These are phyloP conservation scores for Tuber borchii DNA, from an alignment of 495 filamentous ascomycete genomes.

Conservation along the genomic window DNA sequence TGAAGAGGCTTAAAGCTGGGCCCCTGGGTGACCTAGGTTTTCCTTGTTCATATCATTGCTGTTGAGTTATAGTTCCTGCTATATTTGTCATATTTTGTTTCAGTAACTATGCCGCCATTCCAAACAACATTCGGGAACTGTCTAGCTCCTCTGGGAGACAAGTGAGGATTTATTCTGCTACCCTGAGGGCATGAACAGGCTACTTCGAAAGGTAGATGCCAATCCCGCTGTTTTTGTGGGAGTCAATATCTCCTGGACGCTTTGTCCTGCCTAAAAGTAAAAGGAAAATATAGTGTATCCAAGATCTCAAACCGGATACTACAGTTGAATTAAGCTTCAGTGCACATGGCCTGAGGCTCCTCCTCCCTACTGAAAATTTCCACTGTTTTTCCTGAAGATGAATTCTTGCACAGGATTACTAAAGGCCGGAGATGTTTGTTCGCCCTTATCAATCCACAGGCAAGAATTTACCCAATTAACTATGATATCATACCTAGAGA, in stretches of 20 bases:
- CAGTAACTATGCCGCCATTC: not conserved
- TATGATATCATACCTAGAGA: not conserved
- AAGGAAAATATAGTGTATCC: not conserved
- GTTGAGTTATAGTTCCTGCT: not conserved
- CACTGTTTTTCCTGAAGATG: not conserved
- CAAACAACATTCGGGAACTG: not conserved
- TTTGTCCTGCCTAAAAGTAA: not conserved
- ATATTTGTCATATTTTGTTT: not conserved
- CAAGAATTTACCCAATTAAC: not conserved
- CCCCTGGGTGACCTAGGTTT: not conserved
- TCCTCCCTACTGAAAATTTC: not conserved
- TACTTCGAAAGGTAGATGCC: not conserved
- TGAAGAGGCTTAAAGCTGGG: no score
- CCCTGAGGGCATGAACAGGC: rapidly evolving
- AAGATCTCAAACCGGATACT: not conserved
- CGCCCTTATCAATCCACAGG: not conserved
- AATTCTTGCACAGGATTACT: not conserved
- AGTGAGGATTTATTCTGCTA: not conserved
- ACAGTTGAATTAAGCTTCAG: not conserved
- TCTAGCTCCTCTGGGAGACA: not conserved
- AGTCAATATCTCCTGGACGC: not conserved
- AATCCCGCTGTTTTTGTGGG: not conserved
- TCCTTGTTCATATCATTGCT: not conserved
- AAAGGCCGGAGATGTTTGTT: not conserved
- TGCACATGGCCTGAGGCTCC: not conserved